Evolutionary conservation across 1,139 yeast species (phyloP), one percentile per base, ranked within the genome.

Genomic region (Candida labiduridarum): DNA sequence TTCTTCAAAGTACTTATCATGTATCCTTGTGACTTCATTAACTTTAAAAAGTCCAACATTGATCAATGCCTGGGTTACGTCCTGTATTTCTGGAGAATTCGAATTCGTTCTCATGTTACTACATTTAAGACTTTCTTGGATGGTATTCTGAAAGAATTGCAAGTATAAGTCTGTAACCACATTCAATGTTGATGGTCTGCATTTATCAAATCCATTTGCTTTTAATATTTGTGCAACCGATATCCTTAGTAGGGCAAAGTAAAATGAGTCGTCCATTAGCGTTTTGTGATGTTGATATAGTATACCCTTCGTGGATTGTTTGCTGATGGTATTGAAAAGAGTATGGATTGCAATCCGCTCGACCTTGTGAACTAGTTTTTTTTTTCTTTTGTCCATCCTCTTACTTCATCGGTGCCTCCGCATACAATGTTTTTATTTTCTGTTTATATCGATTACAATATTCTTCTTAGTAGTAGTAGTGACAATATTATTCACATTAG

Each of bases 121-220:
- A 36, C 62, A 67, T 50, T 59, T 65, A 25, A 70, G 58, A 2
- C 85, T 67, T 47, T 76, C 78, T 8, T 64, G 52, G 2, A 81
- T 67, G 33, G 87, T 62, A 31, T 80, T 66, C 44, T 68, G 67
- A 36, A 88, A 63, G 61, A 82, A 84, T 44, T 83, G 77, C 14
- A 85, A 68, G 60, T 84, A 78, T 6, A 88, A 56, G 56, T 87
- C 94, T 0, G 91, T 82, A 30, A 86, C 56, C 2, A 81, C 74
- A 61, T 86, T 87, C 11, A 88, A 69, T 8, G 85, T 77, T 7
- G 80, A 70, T 1, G 89, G 87, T 44, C 82, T 72, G 54, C 89
- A 82, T 56, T 84, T 76, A 58, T 88, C 96, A 57, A 88, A 85
- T 1, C 96, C 96, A 16, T 82, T 76, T 0, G 89, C 79, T 52